Evolutionary conservation across 306 rosid genomes (phyloP).

Genomic region (Purshia tridentata): DNA sequence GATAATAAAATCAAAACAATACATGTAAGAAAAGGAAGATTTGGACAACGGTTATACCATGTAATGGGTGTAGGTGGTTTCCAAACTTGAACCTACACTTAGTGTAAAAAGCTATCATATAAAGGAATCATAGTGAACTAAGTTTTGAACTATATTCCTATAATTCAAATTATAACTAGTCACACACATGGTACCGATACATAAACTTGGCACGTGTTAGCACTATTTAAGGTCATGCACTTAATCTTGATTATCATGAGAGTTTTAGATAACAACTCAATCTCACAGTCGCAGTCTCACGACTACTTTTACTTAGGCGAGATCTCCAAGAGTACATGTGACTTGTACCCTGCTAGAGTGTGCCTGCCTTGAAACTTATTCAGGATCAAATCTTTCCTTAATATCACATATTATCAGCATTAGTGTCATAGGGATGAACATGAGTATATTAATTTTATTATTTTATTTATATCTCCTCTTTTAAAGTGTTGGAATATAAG

Average conservation of each 20-base stretch:
- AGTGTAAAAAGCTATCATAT: neutral
- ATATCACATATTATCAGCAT: neutral
- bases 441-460: too few relatives aligned
- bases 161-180: neutral
- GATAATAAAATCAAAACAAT: neutral
- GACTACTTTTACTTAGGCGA: neutral
- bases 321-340: slow-evolving; percentile 6
- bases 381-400: neutral
- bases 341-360: neutral
- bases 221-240: neutral
- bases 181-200: neutral
- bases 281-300: neutral
- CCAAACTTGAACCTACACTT: slow-evolving; percentile 5
- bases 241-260: slow-evolving; percentile 6
- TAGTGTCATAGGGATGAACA: neutral
- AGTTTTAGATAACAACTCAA: neutral
- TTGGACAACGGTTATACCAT: neutral
- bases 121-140: slow-evolving; percentile 2
- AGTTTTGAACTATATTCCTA: neutral
- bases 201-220: neutral
- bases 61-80: slow-evolving; percentile 3
- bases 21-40: neutral
- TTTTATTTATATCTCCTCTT: neutral
- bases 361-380: neutral
- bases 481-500: neutral